These are phyloP conservation scores for Saturnispora zaruensis DNA, from an alignment of 805 yeast species.

Conservation along the genomic window DNA sequence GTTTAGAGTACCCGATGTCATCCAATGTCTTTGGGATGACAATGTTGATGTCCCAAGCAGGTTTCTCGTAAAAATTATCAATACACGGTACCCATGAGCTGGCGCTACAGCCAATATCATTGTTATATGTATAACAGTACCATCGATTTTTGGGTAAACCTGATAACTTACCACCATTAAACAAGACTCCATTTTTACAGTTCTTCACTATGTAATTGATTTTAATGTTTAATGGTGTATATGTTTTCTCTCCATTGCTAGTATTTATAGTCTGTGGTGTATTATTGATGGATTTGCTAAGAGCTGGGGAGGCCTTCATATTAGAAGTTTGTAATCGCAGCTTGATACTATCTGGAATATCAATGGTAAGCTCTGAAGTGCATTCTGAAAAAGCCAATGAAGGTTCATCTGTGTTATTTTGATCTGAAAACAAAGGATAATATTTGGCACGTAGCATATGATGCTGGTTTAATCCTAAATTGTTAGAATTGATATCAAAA, in stretches of 20 bases:
- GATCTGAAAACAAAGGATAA: constrained; percentile 44
- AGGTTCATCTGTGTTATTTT: constrained; percentile 26
- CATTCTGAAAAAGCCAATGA: constrained; percentile 25
- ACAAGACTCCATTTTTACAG: constrained; percentile 67
- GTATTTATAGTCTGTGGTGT: constrained; percentile 26
- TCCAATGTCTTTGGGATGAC: constrained; percentile 72
- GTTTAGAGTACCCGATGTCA: constrained; percentile 49
- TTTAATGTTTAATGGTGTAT: constrained; percentile 64
- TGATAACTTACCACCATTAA: constrained; percentile 53
- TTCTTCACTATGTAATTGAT: constrained; percentile 59
- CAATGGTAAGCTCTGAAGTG: constrained; percentile 57
- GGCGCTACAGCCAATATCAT: constrained; percentile 70
- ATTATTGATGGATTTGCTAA: constrained; percentile 28
- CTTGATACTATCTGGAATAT: constrained; percentile 58
- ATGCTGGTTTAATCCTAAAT: constrained; percentile 44
- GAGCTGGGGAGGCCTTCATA: constrained; percentile 27
- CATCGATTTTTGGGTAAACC: constrained; percentile 42
- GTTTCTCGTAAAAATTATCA: constrained; percentile 78
- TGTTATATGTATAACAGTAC: constrained; percentile 82
- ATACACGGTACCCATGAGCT: constrained; percentile 98
- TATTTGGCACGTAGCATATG: constrained; percentile 48
- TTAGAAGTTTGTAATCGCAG: constrained; percentile 49
- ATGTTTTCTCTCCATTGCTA: constrained; percentile 35
- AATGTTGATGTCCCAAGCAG: constrained; percentile 89
- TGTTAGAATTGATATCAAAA: constrained; percentile 36